Base-by-base conservation (phyloP, 2,329 filamentous ascomycete species). In the Ascochyta koolunga region DNA sequence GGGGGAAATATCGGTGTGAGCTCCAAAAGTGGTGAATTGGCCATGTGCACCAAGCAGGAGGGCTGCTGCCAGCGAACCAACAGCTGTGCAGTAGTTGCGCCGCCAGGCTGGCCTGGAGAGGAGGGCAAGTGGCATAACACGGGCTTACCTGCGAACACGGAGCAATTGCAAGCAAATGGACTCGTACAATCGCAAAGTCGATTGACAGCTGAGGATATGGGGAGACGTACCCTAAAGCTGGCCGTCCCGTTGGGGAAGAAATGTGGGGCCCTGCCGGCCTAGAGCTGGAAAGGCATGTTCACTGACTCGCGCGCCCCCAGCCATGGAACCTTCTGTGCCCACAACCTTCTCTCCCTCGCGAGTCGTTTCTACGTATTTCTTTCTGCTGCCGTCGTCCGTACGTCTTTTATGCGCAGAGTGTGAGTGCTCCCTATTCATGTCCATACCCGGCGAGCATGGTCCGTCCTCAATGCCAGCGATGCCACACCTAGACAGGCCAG, bases 151-250 rank as follows among this genome's bases (percentile, higher is more conserved):
- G 18, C 6, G 16, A 25, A 16, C 11, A 9, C 24, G n/a, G 33
- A 22, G 41, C 53, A 56, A 51, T 46, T 50, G 46, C 41, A 46
- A 38, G 36, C 7, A 42, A 29, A 53, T n/a, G 11, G 4, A 19
- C 40, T 40, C 46, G 36, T 50, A 47, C 53, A 56, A 35, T 37
- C 43, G 39, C 37, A 32, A 40, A 18, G 45, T 50, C 38, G 53
- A 43, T 16, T 51, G 46, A 51, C 41, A 50, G 47, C 37, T 47
- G 37, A 47, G 37, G 35, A 29, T 46, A 39, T 50, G 53, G 46
- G 46, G 31, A 38, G 39, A 56, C 42, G 38, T 47, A 43, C 53
- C 19, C 47, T 55, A 56, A 51, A 56, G 46, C 47, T 56, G 53
- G 42, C 53, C 53, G 47, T 50, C 53, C 45, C 41, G 37, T 38